phyloP scores from a whole-genome alignment of 2,329 filamentous ascomycete species.

The Aspergillus proliferans region DNA sequence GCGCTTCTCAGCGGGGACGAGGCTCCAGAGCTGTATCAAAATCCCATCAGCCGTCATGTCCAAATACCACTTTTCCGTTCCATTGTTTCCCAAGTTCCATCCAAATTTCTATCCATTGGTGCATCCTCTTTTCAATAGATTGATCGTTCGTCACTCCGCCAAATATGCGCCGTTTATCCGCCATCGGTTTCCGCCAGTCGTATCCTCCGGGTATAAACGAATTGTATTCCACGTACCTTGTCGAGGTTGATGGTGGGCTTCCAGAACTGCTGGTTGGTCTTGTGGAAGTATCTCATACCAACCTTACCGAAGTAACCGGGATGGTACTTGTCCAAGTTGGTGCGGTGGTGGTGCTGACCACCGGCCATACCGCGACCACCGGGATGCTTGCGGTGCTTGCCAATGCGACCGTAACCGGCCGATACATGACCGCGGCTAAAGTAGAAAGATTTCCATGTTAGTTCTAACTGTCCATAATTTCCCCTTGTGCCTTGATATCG shows the following conservation, averaged over 20 bases:
- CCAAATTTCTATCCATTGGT: neutral
- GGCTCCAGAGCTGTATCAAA: conserved; percentile 72
- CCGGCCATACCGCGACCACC: conserved; percentile 82
- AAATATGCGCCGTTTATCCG: neutral
- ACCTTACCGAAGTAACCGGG: conserved; percentile 99
- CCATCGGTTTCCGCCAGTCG: neutral
- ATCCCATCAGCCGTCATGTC: conserved; percentile 11
- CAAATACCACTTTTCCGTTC: neutral
- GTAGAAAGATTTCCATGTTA: conserved; percentile 15
- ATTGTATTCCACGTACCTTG: conserved; percentile 64
- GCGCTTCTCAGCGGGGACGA: conserved; percentile 87
- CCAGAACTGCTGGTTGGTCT: conserved; percentile 93
- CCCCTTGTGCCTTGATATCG: neutral
- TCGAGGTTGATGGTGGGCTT: conserved; percentile 98
- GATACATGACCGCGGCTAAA: conserved; percentile 91
- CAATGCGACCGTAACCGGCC: conserved; percentile 95
- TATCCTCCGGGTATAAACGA: conserved; percentile 2
- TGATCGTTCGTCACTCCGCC: neutral
- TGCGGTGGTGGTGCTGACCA: conserved; percentile 98
- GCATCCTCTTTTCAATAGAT: neutral
- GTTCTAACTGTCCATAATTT: conserved; percentile 1
- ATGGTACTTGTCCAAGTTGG: conserved; percentile 90
- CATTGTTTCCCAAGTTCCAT: neutral
- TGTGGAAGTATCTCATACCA: conserved; percentile 95
- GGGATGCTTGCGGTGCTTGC: conserved; percentile 94